A percentile compares a stretch with the other conserved stretches of the same genome.
These are phyloP conservation scores for Grammothele lineata DNA, from an alignment of 768 basidiomycete species.

Conservation along the genomic window DNA sequence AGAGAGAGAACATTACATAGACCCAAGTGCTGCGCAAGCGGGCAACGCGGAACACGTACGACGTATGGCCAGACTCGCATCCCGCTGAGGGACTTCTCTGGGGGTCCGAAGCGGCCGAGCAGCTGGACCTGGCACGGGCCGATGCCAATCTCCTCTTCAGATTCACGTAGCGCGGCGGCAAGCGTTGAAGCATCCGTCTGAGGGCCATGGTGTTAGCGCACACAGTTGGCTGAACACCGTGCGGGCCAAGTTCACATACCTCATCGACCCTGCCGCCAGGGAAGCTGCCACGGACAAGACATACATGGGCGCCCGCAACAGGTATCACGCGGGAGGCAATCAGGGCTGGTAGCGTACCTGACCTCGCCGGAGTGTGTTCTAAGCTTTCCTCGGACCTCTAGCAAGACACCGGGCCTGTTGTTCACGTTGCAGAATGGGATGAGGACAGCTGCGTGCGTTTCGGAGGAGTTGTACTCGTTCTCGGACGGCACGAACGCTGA, in stretches of 20 bases:
- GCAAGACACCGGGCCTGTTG: slow-evolving; percentile 58
- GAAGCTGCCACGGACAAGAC: slow-evolving; percentile 43
- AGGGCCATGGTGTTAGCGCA: neutral
- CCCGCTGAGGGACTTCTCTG: slow-evolving; percentile 53
- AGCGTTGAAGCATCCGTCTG: slow-evolving; percentile 52
- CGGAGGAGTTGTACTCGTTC: slow-evolving; percentile 20
- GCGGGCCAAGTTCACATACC: slow-evolving; percentile 33
- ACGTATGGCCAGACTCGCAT: slow-evolving; percentile 74
- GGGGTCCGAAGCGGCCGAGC: slow-evolving; percentile 60
- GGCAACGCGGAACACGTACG: slow-evolving; percentile 39
- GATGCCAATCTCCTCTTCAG: slow-evolving; percentile 70
- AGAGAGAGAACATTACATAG: too few relatives aligned
- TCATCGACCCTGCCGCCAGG: slow-evolving; percentile 71
- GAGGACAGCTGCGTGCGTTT: slow-evolving; percentile 62
- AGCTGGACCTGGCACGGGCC: slow-evolving; percentile 56
- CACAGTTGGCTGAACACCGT: neutral
- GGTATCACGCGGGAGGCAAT: neutral
- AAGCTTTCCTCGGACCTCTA: slow-evolving; percentile 65
- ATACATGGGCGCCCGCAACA: neutral
- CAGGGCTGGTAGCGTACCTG: slow-evolving; percentile 56
- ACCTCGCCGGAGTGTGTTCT: slow-evolving; percentile 79
- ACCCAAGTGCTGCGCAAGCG: slow-evolving; percentile 13
- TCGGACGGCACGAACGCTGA: slow-evolving; percentile 13
- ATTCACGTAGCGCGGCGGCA: slow-evolving; percentile 65
- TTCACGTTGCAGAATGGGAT: slow-evolving; percentile 77